A percentile compares a stretch with the other conserved stretches of the same genome.
Evolutionary conservation across 495 filamentous ascomycete species (phyloP).

Genomic region (Penicillium egyptiacum): DNA sequence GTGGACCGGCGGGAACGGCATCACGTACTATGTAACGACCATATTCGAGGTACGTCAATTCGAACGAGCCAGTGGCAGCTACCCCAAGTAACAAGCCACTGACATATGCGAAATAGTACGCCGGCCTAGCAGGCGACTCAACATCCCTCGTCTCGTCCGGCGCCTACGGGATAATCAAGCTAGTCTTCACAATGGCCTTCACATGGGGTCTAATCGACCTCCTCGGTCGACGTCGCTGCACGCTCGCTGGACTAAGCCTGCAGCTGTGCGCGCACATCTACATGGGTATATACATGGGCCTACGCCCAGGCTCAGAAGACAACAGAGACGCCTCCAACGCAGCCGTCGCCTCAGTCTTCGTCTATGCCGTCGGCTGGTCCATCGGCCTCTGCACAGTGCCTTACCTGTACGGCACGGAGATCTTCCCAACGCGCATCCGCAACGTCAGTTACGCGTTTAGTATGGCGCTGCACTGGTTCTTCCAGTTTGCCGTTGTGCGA

Average conservation of each 20-base stretch:
- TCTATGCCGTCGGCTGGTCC: slow-evolving; percentile 52
- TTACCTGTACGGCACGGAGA: slow-evolving; percentile 49
- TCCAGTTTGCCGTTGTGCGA: slow-evolving; percentile 51
- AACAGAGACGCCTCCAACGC: slow-evolving; percentile 44
- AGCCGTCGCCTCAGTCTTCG: slow-evolving; percentile 47
- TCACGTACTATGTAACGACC: slow-evolving; percentile 47
- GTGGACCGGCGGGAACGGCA: slow-evolving; percentile 51
- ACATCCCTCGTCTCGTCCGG: slow-evolving; percentile 43
- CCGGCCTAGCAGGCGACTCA: slow-evolving; percentile 33
- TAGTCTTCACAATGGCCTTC: slow-evolving; percentile 50
- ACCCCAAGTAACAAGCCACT: background rate
- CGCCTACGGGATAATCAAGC: slow-evolving; percentile 47
- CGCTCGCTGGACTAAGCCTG: slow-evolving; percentile 37
- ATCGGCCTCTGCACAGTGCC: slow-evolving; percentile 52
- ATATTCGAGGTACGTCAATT: slow-evolving; percentile 33
- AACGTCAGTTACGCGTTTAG: slow-evolving; percentile 45
- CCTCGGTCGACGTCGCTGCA: slow-evolving; percentile 44
- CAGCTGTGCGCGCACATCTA: slow-evolving; percentile 46
- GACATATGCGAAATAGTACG: slow-evolving; percentile 21
- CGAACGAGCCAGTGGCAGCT: background rate
- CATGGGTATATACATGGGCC: slow-evolving; percentile 44
- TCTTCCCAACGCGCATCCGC: slow-evolving; percentile 48
- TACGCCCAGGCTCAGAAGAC: slow-evolving; percentile 31
- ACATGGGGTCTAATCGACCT: slow-evolving; percentile 47
- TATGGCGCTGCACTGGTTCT: slow-evolving; percentile 50